Percentiles rank a stretch among this genome's conserved stretches.
These are phyloP conservation scores for Colletotrichum theobromicola DNA, from an alignment of 2,329 filamentous ascomycete species.

Conservation along the genomic window DNA sequence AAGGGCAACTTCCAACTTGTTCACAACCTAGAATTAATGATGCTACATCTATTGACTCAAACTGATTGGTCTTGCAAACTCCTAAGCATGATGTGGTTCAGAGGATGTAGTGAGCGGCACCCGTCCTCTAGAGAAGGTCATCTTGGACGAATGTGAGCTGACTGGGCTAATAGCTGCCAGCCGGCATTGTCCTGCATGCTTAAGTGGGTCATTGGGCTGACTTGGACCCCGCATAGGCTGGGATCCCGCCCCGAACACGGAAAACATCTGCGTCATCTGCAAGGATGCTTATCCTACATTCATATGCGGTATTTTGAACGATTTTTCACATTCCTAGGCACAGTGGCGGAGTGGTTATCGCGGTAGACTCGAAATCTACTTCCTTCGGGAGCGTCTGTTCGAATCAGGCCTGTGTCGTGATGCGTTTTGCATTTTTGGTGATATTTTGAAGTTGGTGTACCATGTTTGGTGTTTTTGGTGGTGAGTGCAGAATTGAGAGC, in stretches of 20 bases:
- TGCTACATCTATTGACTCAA: neutral
- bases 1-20: neutral
- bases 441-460: neutral
- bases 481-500: neutral
- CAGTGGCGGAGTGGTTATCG: neutral
- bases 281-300: neutral
- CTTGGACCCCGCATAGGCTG: neutral
- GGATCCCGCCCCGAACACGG: neutral
- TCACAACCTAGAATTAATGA: neutral
- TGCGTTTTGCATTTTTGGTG: neutral
- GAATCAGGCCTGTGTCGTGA: neutral
- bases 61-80: neutral
- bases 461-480: neutral
- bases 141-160: neutral
- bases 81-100: neutral
- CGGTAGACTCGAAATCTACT: neutral
- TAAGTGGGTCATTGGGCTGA: neutral
- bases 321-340: rapidly evolving
- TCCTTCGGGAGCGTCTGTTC: neutral
- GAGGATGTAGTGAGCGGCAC: neutral
- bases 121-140: neutral
- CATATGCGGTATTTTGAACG: rapidly evolving
- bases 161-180: neutral
- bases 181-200: neutral
- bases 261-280: neutral